Conservation (phyloP, 1,139 yeast species). For the Kurtzmaniella natalensis region DNA sequence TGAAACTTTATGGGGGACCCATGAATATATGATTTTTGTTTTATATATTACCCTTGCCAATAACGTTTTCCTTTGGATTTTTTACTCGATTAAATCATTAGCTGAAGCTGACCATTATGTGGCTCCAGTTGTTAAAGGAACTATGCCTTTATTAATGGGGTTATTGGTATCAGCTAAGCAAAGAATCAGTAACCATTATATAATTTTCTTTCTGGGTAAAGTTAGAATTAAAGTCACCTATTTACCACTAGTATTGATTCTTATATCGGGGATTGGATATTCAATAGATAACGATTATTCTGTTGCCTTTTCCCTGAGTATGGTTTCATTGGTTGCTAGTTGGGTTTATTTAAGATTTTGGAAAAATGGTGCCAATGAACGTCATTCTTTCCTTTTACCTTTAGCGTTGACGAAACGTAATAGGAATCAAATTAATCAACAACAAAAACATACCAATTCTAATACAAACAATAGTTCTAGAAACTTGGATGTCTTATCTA, state of each 20-base stretch:
- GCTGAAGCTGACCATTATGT: slow-evolving; percentile 23
- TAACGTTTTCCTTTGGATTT: slow-evolving; percentile 31
- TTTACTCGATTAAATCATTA: slow-evolving; percentile 28
- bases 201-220: slow-evolving; percentile 36
- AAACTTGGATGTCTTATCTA: not conserved
- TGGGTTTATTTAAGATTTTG: slow-evolving; percentile 40
- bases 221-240: slow-evolving; percentile 35
- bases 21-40: slow-evolving; percentile 28
- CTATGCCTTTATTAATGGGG: slow-evolving; percentile 39
- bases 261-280: slow-evolving; percentile 16
- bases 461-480: slow-evolving; percentile 8
- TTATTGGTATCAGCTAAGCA: slow-evolving; percentile 42
- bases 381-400: slow-evolving; percentile 40
- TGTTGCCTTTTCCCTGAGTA: slow-evolving; percentile 21
- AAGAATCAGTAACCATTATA: slow-evolving; percentile 40
- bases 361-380: slow-evolving; percentile 39
- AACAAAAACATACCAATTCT: slow-evolving; percentile 1
- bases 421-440: slow-evolving; percentile 11
- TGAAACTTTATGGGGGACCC: slow-evolving; percentile 36
- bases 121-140: slow-evolving; percentile 35
- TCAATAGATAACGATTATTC: slow-evolving; percentile 27
- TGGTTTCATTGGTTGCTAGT: slow-evolving; percentile 30
- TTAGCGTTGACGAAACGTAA: slow-evolving; percentile 22
- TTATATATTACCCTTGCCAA: slow-evolving; percentile 22
- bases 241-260: slow-evolving; percentile 31